These are phyloP conservation scores for Verticillium nubilum DNA, from an alignment of 2,329 filamentous ascomycete species.

Conservation along the genomic window DNA sequence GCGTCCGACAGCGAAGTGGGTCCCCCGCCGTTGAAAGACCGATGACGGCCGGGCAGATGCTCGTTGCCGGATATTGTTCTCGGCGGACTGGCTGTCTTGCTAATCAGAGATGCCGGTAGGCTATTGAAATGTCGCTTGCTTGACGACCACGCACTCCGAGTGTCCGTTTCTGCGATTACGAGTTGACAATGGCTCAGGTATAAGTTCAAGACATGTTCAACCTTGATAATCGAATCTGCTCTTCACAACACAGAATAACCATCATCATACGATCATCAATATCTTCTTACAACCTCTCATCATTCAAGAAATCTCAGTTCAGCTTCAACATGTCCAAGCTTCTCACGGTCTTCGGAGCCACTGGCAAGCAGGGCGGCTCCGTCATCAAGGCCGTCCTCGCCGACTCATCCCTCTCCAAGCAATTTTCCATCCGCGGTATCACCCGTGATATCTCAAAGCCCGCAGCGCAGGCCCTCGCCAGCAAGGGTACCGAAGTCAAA, in stretches of 20 bases:
- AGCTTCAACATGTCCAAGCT: conserved; percentile 19
- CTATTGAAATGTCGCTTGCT: no score
- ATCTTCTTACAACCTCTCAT: no score
- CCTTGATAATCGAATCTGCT: no score
- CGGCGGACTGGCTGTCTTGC: background rate
- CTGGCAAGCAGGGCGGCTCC: conserved; percentile 43
- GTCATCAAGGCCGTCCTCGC: conserved; percentile 38
- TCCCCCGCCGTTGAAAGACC: background rate
- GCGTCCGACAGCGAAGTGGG: background rate
- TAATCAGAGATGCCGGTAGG: no score
- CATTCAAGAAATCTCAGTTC: no score
- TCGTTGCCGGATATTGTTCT: background rate
- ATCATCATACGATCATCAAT: no score
- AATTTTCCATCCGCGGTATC: conserved; percentile 39
- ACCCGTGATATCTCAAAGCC: conserved; percentile 38
- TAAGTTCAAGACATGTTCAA: no score
- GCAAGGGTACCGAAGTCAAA: conserved; percentile 37
- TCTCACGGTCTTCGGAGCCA: conserved; percentile 39
- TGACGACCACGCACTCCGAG: no score
- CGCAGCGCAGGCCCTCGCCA: conserved; percentile 29
- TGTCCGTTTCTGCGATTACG: no score
- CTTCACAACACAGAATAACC: no score
- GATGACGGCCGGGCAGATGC: no score
- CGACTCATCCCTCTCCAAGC: conserved; percentile 35
- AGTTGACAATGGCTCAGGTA: no score